phyloP scores from a whole-genome alignment of 305 asterid genomes.

The Salvia sclarea region DNA sequence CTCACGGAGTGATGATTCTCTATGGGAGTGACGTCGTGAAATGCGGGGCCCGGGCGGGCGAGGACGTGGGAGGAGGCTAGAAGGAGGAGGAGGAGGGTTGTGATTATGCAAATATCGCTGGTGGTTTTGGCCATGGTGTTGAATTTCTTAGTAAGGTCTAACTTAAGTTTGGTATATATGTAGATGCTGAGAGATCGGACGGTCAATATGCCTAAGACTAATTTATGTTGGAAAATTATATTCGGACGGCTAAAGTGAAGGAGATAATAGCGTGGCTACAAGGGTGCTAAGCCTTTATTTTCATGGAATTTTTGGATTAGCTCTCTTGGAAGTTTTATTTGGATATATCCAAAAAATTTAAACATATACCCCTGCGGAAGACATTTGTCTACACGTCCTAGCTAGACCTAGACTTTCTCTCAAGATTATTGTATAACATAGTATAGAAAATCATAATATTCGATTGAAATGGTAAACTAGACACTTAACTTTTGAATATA shows the following conservation, averaged over 20 bases:
- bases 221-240: conserved; percentile 23
- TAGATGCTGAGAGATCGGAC: conserved; percentile 12
- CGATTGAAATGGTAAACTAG: too few species aligned
- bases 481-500: too few species aligned
- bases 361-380: background rate
- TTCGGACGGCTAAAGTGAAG: background rate
- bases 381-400: background rate
- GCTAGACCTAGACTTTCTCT: background rate
- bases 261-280: conserved; percentile 21
- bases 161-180: conserved; percentile 11
- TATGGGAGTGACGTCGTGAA: conserved; percentile 53
- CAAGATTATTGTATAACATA: too few species aligned
- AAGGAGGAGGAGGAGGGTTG: conserved; percentile 44
- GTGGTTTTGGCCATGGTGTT: conserved; percentile 43
- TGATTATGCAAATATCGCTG: conserved; percentile 33
- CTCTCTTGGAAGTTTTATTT: background rate
- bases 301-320: background rate
- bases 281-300: conserved; percentile 36
- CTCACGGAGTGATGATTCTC: conserved; percentile 47
- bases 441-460: too few species aligned
- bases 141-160: background rate
- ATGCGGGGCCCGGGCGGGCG: conserved; percentile 44
- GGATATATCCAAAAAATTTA: background rate
- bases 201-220: background rate
- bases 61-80: conserved; percentile 32